phyloP scores from a whole-genome alignment of 2,329 filamentous ascomycete species.

The Pyrenochaeta sp. region DNA sequence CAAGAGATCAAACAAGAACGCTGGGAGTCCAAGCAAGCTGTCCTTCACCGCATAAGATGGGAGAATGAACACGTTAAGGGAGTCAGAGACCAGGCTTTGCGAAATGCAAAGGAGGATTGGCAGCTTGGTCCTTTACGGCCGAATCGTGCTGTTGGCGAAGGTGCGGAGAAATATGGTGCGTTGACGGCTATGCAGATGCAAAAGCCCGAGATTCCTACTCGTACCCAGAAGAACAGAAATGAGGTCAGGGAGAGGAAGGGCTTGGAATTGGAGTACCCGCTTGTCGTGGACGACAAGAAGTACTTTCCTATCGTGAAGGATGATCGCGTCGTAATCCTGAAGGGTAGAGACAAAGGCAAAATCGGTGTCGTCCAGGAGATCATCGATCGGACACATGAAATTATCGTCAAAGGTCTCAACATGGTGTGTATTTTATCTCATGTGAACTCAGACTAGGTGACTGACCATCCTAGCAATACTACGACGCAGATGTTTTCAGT shows the following conservation, averaged over 20 bases:
- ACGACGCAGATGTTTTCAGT: slow-evolving; percentile 50
- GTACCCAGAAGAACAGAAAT: slow-evolving; percentile 36
- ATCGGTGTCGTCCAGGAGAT: slow-evolving; percentile 76
- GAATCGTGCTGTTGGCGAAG: slow-evolving; percentile 72
- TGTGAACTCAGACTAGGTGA: not conserved
- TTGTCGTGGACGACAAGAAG: slow-evolving; percentile 40
- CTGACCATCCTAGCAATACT: slow-evolving; percentile 48
- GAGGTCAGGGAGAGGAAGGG: slow-evolving; percentile 29
- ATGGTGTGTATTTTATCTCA: slow-evolving; percentile 35
- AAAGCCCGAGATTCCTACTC: slow-evolving; percentile 51
- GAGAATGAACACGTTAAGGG: slow-evolving; percentile 32
- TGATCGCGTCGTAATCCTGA: slow-evolving; percentile 83
- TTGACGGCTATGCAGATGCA: slow-evolving; percentile 47
- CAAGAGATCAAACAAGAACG: slow-evolving; percentile 34
- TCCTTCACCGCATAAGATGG: slow-evolving; percentile 29
- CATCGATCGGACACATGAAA: slow-evolving; percentile 42
- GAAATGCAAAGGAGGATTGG: slow-evolving; percentile 77
- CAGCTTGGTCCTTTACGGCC: slow-evolving; percentile 80
- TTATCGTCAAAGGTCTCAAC: slow-evolving; percentile 53
- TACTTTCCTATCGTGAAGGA: slow-evolving; percentile 57
- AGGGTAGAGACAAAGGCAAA: slow-evolving; percentile 81
- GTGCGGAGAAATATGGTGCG: slow-evolving; percentile 67
- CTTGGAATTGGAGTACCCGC: slow-evolving; percentile 31
- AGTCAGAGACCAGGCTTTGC: slow-evolving; percentile 58
- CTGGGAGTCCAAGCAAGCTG: slow-evolving; percentile 40